Evolutionary conservation across 1,284 basidiomycete species (phyloP).

Genomic region (Lentinus polychrous): DNA sequence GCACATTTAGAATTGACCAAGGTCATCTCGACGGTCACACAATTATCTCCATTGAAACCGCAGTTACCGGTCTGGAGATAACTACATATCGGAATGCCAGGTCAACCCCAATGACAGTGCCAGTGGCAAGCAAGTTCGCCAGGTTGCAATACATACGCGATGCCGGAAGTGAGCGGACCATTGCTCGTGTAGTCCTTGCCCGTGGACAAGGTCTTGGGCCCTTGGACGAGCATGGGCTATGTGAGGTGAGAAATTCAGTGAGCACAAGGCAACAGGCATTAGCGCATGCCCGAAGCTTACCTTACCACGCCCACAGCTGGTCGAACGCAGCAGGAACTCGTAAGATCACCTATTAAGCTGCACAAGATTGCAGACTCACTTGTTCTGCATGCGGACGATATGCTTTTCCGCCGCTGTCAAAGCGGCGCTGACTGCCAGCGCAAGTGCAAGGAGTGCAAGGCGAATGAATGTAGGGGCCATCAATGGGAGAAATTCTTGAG

Average conservation of each 20-base stretch:
- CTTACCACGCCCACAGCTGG: constrained; percentile 31
- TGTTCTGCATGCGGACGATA: constrained; percentile 30
- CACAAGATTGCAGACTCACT: constrained; percentile 19
- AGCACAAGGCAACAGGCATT: too few species aligned
- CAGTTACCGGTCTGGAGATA: constrained; percentile 24
- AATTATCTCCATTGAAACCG: constrained; percentile 35
- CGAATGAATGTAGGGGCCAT: constrained; percentile 27
- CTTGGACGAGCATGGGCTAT: constrained; percentile 28
- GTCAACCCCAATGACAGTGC: not conserved
- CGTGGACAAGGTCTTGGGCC: constrained; percentile 26
- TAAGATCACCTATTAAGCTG: too few species aligned
- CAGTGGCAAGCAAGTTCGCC: not conserved
- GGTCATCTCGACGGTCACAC: constrained; percentile 36
- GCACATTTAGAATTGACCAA: constrained; percentile 16
- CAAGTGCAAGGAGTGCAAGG: constrained; percentile 18
- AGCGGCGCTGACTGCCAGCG: constrained; percentile 18
- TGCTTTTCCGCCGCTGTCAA: constrained; percentile 26
- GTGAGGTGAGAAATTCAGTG: not conserved
- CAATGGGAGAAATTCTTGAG: too few species aligned
- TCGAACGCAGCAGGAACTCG: not conserved
- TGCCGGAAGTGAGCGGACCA: constrained; percentile 23
- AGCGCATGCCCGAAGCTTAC: constrained; percentile 17
- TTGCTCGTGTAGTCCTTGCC: constrained; percentile 26
- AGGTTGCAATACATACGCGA: constrained; percentile 30
- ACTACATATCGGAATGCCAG: constrained; percentile 1